Conservation (phyloP, 2,329 filamentous ascomycete species). For the Epichloe gansuensis region DNA sequence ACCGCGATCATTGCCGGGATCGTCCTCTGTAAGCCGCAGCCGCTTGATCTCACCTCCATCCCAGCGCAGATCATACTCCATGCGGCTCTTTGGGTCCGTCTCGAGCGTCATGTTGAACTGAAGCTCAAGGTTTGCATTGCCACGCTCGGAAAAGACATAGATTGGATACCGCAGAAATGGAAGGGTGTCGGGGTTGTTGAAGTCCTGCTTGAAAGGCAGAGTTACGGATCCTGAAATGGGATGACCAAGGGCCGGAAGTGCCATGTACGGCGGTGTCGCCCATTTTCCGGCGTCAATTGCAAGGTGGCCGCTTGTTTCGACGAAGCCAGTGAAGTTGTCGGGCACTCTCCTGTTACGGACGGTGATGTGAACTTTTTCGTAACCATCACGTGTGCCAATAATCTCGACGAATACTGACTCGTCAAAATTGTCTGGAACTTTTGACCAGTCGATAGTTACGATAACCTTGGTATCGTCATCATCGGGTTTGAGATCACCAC, state of each 20-base stretch:
- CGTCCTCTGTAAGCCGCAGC: slow-evolving; percentile 19
- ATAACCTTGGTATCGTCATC: slow-evolving; percentile 19
- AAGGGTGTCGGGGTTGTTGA: slow-evolving; percentile 8
- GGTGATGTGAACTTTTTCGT: slow-evolving; percentile 22
- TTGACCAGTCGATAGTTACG: slow-evolving; percentile 20
- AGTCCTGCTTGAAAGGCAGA: slow-evolving; percentile 8
- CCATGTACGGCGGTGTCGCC: slow-evolving; percentile 13
- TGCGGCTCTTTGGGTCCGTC: slow-evolving; percentile 32
- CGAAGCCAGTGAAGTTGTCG: slow-evolving; percentile 21
- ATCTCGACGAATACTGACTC: slow-evolving; percentile 26
- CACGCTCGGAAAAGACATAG: slow-evolving; percentile 16
- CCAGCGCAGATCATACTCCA: slow-evolving; percentile 37
- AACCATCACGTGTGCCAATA: slow-evolving; percentile 22
- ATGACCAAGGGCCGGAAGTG: slow-evolving; percentile 19
- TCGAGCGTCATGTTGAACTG: slow-evolving; percentile 33
- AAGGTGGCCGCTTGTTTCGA: slow-evolving; percentile 21
- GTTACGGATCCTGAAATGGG: slow-evolving; percentile 12
- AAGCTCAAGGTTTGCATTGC: slow-evolving; percentile 16
- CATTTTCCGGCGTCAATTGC: slow-evolving; percentile 21
- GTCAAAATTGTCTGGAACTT: slow-evolving; percentile 27
- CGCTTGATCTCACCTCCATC: slow-evolving; percentile 24
- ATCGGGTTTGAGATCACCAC: slow-evolving; percentile 18
- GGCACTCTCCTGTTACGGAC: slow-evolving; percentile 15
- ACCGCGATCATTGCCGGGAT: slow-evolving; percentile 17
- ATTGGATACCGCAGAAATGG: slow-evolving; percentile 18